These are phyloP conservation scores for Pyrenochaeta sp. DNA, from an alignment of 2,329 filamentous ascomycete genomes.

Conservation along the genomic window DNA sequence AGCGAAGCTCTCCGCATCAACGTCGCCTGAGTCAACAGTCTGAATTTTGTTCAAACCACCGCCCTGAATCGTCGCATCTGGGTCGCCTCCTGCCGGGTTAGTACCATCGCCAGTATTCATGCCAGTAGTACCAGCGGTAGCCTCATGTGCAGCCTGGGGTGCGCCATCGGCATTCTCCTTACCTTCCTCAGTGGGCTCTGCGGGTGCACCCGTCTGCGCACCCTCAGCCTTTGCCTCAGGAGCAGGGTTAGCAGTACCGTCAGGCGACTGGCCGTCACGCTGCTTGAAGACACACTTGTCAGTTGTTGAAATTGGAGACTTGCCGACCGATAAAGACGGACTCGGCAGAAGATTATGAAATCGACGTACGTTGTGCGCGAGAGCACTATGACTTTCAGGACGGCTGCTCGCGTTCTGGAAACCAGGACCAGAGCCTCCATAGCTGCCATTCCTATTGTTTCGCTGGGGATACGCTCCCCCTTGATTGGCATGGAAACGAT, in stretches of 20 bases:
- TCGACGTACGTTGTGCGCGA: constrained; percentile 46
- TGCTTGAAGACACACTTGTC: constrained; percentile 31
- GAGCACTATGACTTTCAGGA: constrained; percentile 41
- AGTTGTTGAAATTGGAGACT: constrained; percentile 27
- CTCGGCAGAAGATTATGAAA: constrained; percentile 29
- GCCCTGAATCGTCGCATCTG: constrained; percentile 18
- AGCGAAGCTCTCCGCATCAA: constrained; percentile 29
- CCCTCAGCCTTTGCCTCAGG: constrained; percentile 42
- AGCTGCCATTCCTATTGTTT: constrained; percentile 53
- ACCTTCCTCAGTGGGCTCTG: constrained; percentile 42
- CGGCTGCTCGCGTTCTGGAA: constrained; percentile 34
- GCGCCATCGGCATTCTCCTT: constrained; percentile 24
- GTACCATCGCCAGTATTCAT: constrained; percentile 23
- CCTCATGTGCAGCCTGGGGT: constrained; percentile 10
- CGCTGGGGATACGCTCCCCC: constrained; percentile 62
- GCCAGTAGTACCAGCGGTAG: constrained; percentile 9
- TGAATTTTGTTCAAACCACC: constrained; percentile 45
- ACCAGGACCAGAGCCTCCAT: constrained; percentile 45
- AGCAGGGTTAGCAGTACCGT: constrained; percentile 41
- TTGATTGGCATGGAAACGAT: constrained; percentile 77
- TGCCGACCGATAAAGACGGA: constrained; percentile 13
- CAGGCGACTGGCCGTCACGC: constrained; percentile 44
- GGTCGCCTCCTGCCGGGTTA: constrained; percentile 26
- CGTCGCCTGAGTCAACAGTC: constrained; percentile 42
- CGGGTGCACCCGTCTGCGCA: constrained; percentile 31